Conservation (phyloP, 2,329 filamentous ascomycete species). For the Monilinia fructicola region DNA sequence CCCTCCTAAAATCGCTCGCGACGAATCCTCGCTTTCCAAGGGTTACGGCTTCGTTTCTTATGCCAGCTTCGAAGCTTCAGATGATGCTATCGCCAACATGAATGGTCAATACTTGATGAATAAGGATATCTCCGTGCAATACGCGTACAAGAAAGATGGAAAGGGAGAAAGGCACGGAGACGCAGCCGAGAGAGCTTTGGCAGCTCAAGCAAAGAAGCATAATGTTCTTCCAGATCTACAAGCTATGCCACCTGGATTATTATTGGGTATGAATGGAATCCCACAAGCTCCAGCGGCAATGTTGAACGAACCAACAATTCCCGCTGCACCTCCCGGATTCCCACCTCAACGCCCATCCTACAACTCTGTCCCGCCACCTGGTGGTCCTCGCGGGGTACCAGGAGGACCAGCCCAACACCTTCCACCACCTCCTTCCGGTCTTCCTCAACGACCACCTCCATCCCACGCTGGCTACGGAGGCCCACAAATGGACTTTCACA, state of each 20-base stretch:
- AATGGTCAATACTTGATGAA: slow-evolving; percentile 96
- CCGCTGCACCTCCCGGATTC: slow-evolving; percentile 32
- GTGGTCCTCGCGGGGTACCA: slow-evolving; percentile 47
- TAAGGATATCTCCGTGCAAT: slow-evolving; percentile 94
- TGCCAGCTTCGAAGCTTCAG: slow-evolving; percentile 87
- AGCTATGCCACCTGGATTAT: slow-evolving; percentile 42
- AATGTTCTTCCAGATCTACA: slow-evolving; percentile 75
- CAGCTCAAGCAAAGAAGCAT: slow-evolving; percentile 88
- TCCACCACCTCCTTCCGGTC: slow-evolving; percentile 53
- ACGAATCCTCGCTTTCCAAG: slow-evolving; percentile 85
- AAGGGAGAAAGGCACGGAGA: slow-evolving; percentile 96
- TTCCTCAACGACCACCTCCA: slow-evolving; percentile 68
- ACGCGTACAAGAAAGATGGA: slow-evolving; percentile 98
- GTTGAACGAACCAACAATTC: slow-evolving; percentile 31
- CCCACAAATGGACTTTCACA: slow-evolving; percentile 51
- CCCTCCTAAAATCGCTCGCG: slow-evolving; percentile 87
- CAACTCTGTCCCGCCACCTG: slow-evolving; percentile 40
- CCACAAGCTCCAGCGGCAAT: slow-evolving; percentile 45
- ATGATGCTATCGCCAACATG: slow-evolving; percentile 88
- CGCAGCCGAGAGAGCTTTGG: slow-evolving; percentile 86
- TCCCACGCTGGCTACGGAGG: slow-evolving; percentile 68
- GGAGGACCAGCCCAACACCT: slow-evolving; percentile 38
- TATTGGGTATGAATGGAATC: slow-evolving; percentile 43
- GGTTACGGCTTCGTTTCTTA: slow-evolving; percentile 97
- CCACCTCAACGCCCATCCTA: slow-evolving; percentile 36